These are phyloP conservation scores for Plectosphaerella sp. DNA, from an alignment of 2,329 filamentous ascomycete genomes.

Conservation along the genomic window DNA sequence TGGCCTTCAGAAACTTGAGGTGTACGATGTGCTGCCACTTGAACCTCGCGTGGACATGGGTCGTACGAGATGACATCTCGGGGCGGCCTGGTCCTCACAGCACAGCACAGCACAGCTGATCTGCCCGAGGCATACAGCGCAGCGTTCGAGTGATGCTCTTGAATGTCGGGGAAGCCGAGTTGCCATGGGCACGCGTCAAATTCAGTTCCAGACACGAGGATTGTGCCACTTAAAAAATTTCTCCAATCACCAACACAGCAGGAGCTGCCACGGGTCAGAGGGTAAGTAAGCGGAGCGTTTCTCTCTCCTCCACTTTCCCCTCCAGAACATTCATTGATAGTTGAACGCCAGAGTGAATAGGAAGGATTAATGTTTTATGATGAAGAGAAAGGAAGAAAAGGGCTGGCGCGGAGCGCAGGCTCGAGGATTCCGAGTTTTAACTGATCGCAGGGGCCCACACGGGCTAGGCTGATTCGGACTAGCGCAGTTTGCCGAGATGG, in stretches of 20 bases:
- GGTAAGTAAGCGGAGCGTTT: conserved; percentile 42
- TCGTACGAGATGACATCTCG: too few relatives aligned
- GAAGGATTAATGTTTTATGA: conserved; percentile 42
- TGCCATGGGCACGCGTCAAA: neutral
- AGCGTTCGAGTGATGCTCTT: too few relatives aligned
- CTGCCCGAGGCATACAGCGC: too few relatives aligned
- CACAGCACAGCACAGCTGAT: too few relatives aligned
- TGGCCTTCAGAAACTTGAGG: too few relatives aligned
- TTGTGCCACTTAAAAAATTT: conserved; percentile 21
- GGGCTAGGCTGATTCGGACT: too few relatives aligned
- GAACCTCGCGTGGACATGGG: too few relatives aligned
- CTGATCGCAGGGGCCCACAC: too few relatives aligned
- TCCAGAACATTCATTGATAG: conserved; percentile 52
- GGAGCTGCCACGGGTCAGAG: conserved; percentile 33
- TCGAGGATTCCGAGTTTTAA: neutral
- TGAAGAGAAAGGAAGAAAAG: conserved; percentile 23
- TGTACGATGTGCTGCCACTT: too few relatives aligned
- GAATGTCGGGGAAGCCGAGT: too few relatives aligned
- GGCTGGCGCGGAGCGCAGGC: neutral
- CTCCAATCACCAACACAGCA: conserved; percentile 24
- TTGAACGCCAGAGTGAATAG: conserved; percentile 67
- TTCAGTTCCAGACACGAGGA: neutral
- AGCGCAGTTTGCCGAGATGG: too few relatives aligned
- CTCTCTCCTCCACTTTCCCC: conserved; percentile 71
- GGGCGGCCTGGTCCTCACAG: too few relatives aligned